These are phyloP conservation scores for Vanrija pseudolonga DNA, from an alignment of 1,284 basidiomycete species.

Conservation along the genomic window DNA sequence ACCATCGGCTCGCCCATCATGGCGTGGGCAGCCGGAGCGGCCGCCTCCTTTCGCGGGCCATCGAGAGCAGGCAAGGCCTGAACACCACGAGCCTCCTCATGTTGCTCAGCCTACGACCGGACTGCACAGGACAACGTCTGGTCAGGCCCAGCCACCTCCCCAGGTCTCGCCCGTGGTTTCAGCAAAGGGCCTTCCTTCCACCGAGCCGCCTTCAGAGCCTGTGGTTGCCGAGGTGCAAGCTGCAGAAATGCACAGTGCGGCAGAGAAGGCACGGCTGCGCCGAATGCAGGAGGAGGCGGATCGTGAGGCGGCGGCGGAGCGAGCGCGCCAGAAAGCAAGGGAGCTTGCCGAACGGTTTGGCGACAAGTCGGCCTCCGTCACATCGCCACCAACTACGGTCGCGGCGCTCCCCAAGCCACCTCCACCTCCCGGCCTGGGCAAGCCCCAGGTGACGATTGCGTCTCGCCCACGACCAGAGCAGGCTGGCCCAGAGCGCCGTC, in stretches of 20 bases:
- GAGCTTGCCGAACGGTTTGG: constrained; percentile 76
- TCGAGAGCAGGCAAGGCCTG: background rate
- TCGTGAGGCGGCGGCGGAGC: constrained; percentile 73
- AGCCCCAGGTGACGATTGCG: constrained; percentile 11
- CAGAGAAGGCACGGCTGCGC: constrained; percentile 69
- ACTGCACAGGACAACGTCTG: too few relatives aligned
- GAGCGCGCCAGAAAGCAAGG: constrained; percentile 77
- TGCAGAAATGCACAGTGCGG: constrained; percentile 82
- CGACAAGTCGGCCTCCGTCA: constrained; percentile 4
- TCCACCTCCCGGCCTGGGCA: constrained; percentile 10
- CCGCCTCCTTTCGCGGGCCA: constrained; percentile 50
- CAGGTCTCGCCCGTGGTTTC: background rate
- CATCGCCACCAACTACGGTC: background rate
- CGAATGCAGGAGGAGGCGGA: constrained; percentile 81
- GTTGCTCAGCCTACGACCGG: too few relatives aligned
- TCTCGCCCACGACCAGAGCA: constrained; percentile 2
- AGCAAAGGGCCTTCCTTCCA: background rate
- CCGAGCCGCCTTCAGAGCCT: constrained; percentile 36
- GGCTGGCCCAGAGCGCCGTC: too few relatives aligned
- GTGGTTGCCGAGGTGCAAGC: constrained; percentile 59
- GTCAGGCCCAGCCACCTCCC: background rate
- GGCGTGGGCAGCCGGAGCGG: constrained; percentile 49
- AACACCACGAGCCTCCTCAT: too few relatives aligned
- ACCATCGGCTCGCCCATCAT: constrained; percentile 5
- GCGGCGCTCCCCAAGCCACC: constrained; percentile 1